Base-by-base conservation (phyloP, 768 basidiomycete genomes). In the Boletales sp. region DNA sequence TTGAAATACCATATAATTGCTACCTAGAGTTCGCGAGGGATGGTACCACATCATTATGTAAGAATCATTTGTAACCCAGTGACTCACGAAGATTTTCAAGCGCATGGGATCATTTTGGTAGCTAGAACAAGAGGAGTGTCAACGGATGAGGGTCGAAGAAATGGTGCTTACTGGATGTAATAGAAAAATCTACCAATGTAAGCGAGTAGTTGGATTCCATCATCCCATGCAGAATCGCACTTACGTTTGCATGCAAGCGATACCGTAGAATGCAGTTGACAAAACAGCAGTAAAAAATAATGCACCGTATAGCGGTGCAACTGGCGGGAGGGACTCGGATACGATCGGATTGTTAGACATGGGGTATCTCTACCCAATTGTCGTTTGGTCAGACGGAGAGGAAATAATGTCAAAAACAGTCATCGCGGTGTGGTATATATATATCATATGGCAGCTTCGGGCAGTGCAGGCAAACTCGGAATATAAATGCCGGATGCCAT, bases 201-300 rank as follows among this genome's bases (percentile, higher is more conserved):
- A 34, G 34, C 34, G 13, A 5, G 3, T 34, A n/a, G 30, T 32
- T 11, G 25, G 25, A 32, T 17, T 17, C 8, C 13, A n/a, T 31
- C n/a, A 6, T 17, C 13, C 21, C 21, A 32, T 8, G 25, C 34
- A 11, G n/a, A 17, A 15, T 34, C 36, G 13, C 31, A 46, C 52
- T 42, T 15, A 51, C 53, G 40, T 46, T 37, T 54, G 53, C 44
- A 46, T 51, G 44, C 53, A 54, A 13, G 21, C 30, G 13, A 46
- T 49, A 13, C 53, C 53, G 7, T 54, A 51, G n/a, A 54, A 51
- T 1, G 53, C 40, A 1, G 49, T 30, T 3, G 39, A 36, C 49
- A 51, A n/a, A 21, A 50, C 7, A 4, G 44, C 32, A 19, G 17
- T 12, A 33, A 43, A 19, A 12, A 19, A 43, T 18, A 18, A 33